Conservation (phyloP, 1,284 basidiomycete genomes). For the Apiotrichum mycotoxinovorans region DNA sequence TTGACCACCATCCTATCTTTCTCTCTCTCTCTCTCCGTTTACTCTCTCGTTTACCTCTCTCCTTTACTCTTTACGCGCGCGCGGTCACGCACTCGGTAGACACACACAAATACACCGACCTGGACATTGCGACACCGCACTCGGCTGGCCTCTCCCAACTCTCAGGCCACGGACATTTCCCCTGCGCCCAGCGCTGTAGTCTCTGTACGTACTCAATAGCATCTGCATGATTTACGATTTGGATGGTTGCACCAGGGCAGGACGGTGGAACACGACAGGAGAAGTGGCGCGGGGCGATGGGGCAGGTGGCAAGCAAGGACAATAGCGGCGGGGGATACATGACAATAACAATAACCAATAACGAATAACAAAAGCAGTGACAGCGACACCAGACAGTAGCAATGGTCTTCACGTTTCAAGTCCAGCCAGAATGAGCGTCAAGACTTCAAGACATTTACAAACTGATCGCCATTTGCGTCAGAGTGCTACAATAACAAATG, state of each 20-base stretch:
- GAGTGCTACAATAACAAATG: neutral
- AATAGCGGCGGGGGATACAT: too few relatives aligned
- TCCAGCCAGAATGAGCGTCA: too few relatives aligned
- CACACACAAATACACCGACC: too few relatives aligned
- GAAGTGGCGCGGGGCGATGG: too few relatives aligned
- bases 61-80: neutral
- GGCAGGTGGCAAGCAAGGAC: neutral
- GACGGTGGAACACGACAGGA: neutral
- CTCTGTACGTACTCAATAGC: slow-evolving; percentile 8
- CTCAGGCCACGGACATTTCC: neutral
- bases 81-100: too few relatives aligned
- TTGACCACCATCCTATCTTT: neutral
- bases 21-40: neutral
- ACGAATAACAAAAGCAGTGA: too few relatives aligned
- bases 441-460: too few relatives aligned
- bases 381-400: too few relatives aligned
- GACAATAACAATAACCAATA: too few relatives aligned
- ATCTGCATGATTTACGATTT: slow-evolving; percentile 5
- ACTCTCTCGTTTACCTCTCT: neutral
- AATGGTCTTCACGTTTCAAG: too few relatives aligned
- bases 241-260: neutral
- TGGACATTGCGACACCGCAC: too few relatives aligned
- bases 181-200: neutral
- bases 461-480: neutral
- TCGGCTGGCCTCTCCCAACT: too few relatives aligned